Base-by-base conservation (phyloP, 2,329 filamentous ascomycete genomes). In the Ascochyta pisi region DNA sequence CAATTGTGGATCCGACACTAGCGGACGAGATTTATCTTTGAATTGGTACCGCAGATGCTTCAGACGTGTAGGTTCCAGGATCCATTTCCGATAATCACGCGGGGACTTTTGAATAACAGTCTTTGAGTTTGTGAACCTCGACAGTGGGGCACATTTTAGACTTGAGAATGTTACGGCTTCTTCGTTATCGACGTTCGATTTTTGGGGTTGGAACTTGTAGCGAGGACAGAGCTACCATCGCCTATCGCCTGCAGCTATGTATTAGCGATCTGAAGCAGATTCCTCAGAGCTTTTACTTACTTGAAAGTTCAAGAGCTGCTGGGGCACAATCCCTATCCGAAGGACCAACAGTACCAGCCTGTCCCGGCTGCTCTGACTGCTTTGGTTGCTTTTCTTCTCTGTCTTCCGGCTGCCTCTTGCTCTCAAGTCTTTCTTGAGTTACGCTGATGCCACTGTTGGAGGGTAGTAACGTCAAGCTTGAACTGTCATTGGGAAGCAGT, bases 161-260 rank as follows among this genome's bases (percentile, higher is more conserved):
- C 1, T 50, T 6, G 29, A 16, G 9, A 27, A 27, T 8, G 23
- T 6, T 8, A 4, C 13, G 24, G 19, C 27, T 33, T n/a, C 1
- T 23, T 22, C 10, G 19, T 4, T 33, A 10, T n/a, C 19, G 10
- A 15, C 12, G 3, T 13, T 31, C 15, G 42, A 16, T 9, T 35
- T 29, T 3, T 6, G 6, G 12, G 29, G 29, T 29, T 37, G 22
- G 15, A 51, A 47, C 12, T 29, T 42, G 26, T 51, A 56, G 24
- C 47, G 53, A 29, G 53, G 53, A 43, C n/a, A 42, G 43, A 43
- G 43, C 31, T 39, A 56, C 38, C 53, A 38, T 44, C 47, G 42
- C 31, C 29, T 23, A 13, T 56, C 53, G 26, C 27, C 47, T 51
- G 6, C n/a, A 26, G 12, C 24, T 10, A 6, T 16, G 12, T 6